phyloP scores from a whole-genome alignment of 768 basidiomycete species.

The Suillus tomentosus region DNA sequence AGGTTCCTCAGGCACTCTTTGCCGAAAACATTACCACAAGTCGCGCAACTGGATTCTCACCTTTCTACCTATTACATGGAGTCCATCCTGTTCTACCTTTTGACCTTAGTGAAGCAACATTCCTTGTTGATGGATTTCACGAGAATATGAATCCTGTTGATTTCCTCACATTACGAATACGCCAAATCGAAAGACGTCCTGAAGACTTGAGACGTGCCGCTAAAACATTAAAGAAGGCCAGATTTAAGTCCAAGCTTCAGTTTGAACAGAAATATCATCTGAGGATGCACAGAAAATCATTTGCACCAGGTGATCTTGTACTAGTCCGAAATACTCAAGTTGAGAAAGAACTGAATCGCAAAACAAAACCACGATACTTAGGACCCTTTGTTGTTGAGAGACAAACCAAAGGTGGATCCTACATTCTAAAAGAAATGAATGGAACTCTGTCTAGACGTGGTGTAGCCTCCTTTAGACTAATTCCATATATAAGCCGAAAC shows the following conservation, averaged over 20 bases:
- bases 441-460: slow-evolving; percentile 11
- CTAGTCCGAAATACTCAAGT: slow-evolving; percentile 37
- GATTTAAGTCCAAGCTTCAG: slow-evolving; percentile 24
- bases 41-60: too few relatives aligned
- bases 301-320: slow-evolving; percentile 34
- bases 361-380: slow-evolving; percentile 35
- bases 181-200: slow-evolving; percentile 12
- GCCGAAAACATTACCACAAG: too few relatives aligned
- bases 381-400: slow-evolving; percentile 40
- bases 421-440: slow-evolving; percentile 20
- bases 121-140: slow-evolving; percentile 27
- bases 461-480: too few relatives aligned
- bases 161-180: slow-evolving; percentile 23
- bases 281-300: slow-evolving; percentile 26
- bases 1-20: too few relatives aligned
- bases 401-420: slow-evolving; percentile 19
- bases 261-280: slow-evolving; percentile 25
- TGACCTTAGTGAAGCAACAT: too few relatives aligned
- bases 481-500: too few relatives aligned
- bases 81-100: too few relatives aligned
- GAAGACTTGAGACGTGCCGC: slow-evolving; percentile 23
- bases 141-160: slow-evolving; percentile 19
- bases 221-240: slow-evolving; percentile 24
- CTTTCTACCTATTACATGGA: too few relatives aligned
- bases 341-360: slow-evolving; percentile 31